These are phyloP conservation scores for Nakazawaea molendinolei DNA, from an alignment of 805 yeast genomes.

Conservation along the genomic window DNA sequence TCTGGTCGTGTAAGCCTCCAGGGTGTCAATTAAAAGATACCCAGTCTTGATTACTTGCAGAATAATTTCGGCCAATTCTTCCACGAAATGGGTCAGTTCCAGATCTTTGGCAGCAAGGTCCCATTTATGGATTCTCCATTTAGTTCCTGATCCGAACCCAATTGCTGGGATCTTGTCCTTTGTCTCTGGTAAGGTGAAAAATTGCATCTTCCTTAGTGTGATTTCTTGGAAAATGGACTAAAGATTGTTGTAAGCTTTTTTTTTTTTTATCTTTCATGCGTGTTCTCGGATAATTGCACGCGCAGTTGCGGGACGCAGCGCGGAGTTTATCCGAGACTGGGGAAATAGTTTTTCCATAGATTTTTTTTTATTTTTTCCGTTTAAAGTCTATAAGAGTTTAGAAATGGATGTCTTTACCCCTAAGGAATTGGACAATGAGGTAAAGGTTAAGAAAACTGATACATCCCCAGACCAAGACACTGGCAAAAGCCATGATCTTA, in stretches of 20 bases:
- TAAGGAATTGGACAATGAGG: constrained; percentile 38
- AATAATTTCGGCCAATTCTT: constrained; percentile 39
- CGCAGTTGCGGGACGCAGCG: too few species aligned
- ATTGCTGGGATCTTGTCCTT: constrained; percentile 32
- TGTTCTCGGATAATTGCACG: too few species aligned
- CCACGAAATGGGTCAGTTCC: constrained; percentile 18
- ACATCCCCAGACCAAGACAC: constrained; percentile 60
- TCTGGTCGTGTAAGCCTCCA: constrained; percentile 61
- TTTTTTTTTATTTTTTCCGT: too few species aligned
- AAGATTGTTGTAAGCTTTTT: not conserved
- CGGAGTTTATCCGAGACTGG: too few species aligned
- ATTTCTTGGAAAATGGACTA: too few species aligned
- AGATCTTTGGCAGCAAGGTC: constrained; percentile 15
- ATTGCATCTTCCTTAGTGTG: constrained; percentile 1
- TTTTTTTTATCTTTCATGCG: too few species aligned
- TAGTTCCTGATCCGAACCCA: constrained; percentile 59
- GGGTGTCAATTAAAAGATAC: constrained; percentile 58
- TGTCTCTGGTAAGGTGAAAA: constrained; percentile 21
- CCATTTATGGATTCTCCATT: constrained; percentile 36
- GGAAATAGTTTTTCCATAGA: too few species aligned
- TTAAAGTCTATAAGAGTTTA: constrained; percentile 13
- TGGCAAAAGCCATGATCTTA: constrained; percentile 40
- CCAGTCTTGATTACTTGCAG: constrained; percentile 42
- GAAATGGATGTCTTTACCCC: constrained; percentile 29
- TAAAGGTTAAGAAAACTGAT: constrained; percentile 69